A percentile compares a stretch with the other conserved stretches of the same genome.
These are phyloP conservation scores for Phytophthora citrophthora DNA, from an alignment of 352 stramenopile genomes.

Conservation along the genomic window DNA sequence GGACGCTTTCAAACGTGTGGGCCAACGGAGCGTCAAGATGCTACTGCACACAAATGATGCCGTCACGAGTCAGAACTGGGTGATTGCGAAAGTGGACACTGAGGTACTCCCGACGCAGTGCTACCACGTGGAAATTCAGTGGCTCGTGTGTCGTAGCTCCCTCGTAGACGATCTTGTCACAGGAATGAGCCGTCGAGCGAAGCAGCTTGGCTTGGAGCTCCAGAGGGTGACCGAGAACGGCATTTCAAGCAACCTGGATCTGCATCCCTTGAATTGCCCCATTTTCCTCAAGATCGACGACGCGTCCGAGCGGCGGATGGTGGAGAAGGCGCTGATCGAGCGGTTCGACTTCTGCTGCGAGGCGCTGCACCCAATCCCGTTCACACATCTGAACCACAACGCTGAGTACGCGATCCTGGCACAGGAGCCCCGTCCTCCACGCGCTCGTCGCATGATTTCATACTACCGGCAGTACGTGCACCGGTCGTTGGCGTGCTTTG, in stretches of 20 bases:
- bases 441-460: slow-evolving; percentile 41
- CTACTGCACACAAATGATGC: slow-evolving; percentile 68
- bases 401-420: slow-evolving; percentile 56
- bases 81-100: slow-evolving; percentile 80
- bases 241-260: slow-evolving; percentile 77
- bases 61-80: slow-evolving; percentile 82
- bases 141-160: slow-evolving; percentile 83
- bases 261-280: slow-evolving; percentile 78
- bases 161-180: slow-evolving; percentile 85
- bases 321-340: slow-evolving; percentile 68
- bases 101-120: slow-evolving; percentile 71
- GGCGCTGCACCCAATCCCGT: slow-evolving; percentile 65
- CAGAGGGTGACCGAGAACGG: slow-evolving; percentile 79
- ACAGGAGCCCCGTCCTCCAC: slow-evolving; percentile 33
- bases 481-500: slow-evolving; percentile 66
- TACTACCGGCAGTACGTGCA: slow-evolving; percentile 81
- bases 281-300: slow-evolving; percentile 73
- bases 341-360: slow-evolving; percentile 80
- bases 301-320: slow-evolving; percentile 49
- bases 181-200: slow-evolving; percentile 68
- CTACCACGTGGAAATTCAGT: slow-evolving; percentile 88
- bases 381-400: slow-evolving; percentile 59
- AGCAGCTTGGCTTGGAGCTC: slow-evolving; percentile 79
- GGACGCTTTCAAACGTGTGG: slow-evolving; percentile 72
- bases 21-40: slow-evolving; percentile 76